Conservation (phyloP, 1,284 basidiomycete species). For the Sanghuangporus sanghuang region DNA sequence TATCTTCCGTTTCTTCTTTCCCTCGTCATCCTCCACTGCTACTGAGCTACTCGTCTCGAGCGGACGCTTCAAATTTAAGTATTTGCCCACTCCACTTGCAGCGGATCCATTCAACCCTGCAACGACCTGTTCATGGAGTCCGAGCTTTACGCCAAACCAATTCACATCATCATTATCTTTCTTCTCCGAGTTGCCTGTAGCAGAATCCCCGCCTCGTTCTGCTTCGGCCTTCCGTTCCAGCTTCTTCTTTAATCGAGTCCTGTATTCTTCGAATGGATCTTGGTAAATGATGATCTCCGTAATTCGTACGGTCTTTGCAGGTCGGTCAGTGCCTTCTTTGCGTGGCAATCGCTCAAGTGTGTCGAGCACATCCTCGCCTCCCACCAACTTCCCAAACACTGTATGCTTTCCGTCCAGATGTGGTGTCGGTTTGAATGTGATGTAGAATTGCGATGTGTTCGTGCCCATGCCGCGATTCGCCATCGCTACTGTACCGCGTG, state of each 20-base stretch:
- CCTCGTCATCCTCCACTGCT: slow-evolving; percentile 32
- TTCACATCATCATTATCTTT: slow-evolving; percentile 61
- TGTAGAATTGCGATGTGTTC: slow-evolving; percentile 87
- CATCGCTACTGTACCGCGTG: slow-evolving; percentile 81
- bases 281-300: slow-evolving; percentile 76
- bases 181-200: slow-evolving; percentile 29
- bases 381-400: slow-evolving; percentile 95
- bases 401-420: slow-evolving; percentile 88
- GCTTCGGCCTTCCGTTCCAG: slow-evolving; percentile 63
- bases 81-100: slow-evolving; percentile 53
- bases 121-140: slow-evolving; percentile 33
- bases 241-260: slow-evolving; percentile 68
- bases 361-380: slow-evolving; percentile 87
- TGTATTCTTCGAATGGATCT: slow-evolving; percentile 85
- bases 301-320: slow-evolving; percentile 77
- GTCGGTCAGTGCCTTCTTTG: slow-evolving; percentile 83
- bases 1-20: slow-evolving; percentile 66
- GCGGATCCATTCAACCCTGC: slow-evolving; percentile 16
- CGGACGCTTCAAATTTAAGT: slow-evolving; percentile 55
- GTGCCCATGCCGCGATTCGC: slow-evolving; percentile 87
- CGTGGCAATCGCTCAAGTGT: slow-evolving; percentile 78
- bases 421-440: slow-evolving; percentile 79
- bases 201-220: slow-evolving; percentile 32
- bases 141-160: slow-evolving; percentile 81
- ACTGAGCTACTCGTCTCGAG: slow-evolving; percentile 23